Evolutionary conservation across 2,329 filamentous ascomycete species (phyloP).

Genomic region (Colletotrichum lupini): DNA sequence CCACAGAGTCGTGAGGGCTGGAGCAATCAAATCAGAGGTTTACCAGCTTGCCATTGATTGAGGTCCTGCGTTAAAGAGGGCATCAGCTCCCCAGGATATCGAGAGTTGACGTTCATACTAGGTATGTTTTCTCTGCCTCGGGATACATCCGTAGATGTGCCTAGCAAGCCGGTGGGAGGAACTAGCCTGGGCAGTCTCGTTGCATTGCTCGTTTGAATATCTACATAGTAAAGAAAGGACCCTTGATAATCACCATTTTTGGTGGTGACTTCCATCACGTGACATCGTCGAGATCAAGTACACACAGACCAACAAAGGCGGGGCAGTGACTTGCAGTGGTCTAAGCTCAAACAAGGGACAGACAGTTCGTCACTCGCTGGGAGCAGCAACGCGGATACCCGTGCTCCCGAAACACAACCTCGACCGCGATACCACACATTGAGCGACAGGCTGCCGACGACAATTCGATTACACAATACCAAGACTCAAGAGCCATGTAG

Average conservation of each 20-base stretch:
- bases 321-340: constrained; percentile 1
- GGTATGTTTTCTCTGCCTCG: neutral
- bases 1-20: neutral
- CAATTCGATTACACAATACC: neutral
- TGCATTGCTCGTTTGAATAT: neutral
- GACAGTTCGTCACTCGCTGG: constrained; percentile 23
- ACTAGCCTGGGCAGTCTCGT: neutral
- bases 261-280: neutral
- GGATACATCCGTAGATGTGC: neutral
- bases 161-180: neutral
- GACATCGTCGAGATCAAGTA: neutral
- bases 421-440: neutral
- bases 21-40: neutral
- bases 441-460: neutral
- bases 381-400: constrained; percentile 13
- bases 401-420: constrained; percentile 29
- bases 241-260: no score
- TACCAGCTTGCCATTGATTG: neutral
- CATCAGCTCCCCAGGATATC: neutral
- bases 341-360: constrained; percentile 10
- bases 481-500: constrained; percentile 19
- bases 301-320: constrained; percentile 18
- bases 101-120: no score
- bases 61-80: neutral
- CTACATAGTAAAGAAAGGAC: neutral